Evolutionary conservation across 108 stramenopile species (phyloP).

Genomic region (Hondaea fermentalgiana): DNA sequence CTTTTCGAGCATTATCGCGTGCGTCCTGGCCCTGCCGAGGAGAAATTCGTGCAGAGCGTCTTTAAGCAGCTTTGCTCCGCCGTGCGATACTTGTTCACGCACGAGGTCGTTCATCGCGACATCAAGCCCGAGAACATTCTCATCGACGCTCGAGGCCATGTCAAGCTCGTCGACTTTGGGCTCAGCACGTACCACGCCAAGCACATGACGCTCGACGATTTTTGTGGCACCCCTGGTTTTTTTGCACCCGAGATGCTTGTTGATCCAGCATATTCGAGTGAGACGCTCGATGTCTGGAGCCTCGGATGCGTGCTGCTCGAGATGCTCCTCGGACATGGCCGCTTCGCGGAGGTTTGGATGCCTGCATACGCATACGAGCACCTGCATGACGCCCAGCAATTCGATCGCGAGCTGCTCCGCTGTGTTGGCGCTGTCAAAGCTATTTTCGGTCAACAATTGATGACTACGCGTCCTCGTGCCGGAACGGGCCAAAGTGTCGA

Average conservation of each 20-base stretch:
- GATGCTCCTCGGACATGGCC: not conserved
- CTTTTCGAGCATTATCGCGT: not conserved
- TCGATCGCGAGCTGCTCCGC: not conserved
- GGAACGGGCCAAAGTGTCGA: not conserved
- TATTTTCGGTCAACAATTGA: not conserved
- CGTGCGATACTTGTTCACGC: slow-evolving; percentile 43
- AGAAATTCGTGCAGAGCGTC: slow-evolving; percentile 1
- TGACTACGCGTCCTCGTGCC: not conserved
- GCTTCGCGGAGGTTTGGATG: slow-evolving; percentile 14
- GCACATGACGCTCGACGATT: not conserved
- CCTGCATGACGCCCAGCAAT: not conserved
- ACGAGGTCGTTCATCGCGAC: slow-evolving; percentile 43
- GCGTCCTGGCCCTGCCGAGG: not conserved
- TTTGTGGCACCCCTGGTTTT: slow-evolving; percentile 26
- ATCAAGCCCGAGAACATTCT: slow-evolving; percentile 56
- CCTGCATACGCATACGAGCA: not conserved
- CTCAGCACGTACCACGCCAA: slow-evolving; percentile 1
- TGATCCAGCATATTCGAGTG: not conserved
- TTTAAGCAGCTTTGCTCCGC: slow-evolving; percentile 41
- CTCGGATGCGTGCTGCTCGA: slow-evolving; percentile 3
- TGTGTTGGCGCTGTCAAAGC: not conserved
- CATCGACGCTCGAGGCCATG: not conserved
- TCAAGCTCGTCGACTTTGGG: slow-evolving; percentile 39
- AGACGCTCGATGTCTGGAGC: slow-evolving; percentile 15
- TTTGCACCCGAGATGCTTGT: slow-evolving; percentile 21